phyloP scores from a whole-genome alignment of 2,329 filamentous ascomycete species.

The Huntiella abstrusa region DNA sequence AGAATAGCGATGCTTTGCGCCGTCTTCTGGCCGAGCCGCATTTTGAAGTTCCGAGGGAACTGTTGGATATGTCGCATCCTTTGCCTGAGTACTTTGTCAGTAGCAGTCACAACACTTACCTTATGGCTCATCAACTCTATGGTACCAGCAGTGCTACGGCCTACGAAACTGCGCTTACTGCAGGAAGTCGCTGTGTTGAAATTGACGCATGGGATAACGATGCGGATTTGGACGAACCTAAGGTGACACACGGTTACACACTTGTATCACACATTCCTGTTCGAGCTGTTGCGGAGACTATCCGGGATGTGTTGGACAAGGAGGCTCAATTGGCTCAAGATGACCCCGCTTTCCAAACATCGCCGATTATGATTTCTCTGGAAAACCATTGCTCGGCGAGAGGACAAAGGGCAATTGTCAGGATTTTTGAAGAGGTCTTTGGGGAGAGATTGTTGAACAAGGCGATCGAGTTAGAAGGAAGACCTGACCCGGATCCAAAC shows the following conservation, averaged over 20 bases:
- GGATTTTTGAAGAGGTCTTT: constrained; percentile 47
- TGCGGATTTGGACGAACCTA: constrained; percentile 41
- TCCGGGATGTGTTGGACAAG: constrained; percentile 40
- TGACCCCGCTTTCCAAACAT: constrained; percentile 23
- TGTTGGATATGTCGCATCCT: constrained; percentile 38
- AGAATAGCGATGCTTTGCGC: constrained; percentile 27
- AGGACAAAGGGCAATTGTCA: constrained; percentile 40
- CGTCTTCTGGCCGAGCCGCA: constrained; percentile 37
- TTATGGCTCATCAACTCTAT: constrained; percentile 50
- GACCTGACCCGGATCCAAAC: constrained; percentile 30
- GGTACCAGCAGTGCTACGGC: constrained; percentile 42
- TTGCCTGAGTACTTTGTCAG: constrained; percentile 54
- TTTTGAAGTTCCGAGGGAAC: constrained; percentile 32
- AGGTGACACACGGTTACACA: constrained; percentile 53
- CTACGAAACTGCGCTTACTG: constrained; percentile 41
- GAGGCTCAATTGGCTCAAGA: constrained; percentile 26
- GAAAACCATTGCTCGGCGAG: constrained; percentile 46
- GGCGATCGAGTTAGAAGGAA: constrained; percentile 35
- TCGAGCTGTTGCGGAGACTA: constrained; percentile 44
- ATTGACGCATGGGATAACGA: constrained; percentile 55
- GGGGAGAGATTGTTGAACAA: constrained; percentile 39
- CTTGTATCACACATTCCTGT: constrained; percentile 48
- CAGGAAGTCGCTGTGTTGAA: constrained; percentile 51
- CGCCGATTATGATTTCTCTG: constrained; percentile 44
- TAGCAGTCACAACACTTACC: constrained; percentile 56